Evolutionary conservation across 148 eudicot genomes (phyloP), one percentile per base, ranked within the genome.

Genomic region (Agrostemma githago): DNA sequence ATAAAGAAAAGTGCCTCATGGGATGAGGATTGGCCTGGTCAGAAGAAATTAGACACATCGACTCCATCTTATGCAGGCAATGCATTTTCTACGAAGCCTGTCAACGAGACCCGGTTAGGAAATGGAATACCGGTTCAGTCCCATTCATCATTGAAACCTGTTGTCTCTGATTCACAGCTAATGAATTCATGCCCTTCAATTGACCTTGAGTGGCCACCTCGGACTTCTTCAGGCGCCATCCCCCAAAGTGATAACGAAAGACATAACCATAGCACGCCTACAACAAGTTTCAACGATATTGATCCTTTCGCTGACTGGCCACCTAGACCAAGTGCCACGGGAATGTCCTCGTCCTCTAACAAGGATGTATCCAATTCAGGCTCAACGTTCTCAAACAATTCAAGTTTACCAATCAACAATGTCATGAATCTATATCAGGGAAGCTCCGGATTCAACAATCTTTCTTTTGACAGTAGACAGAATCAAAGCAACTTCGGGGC

Each of bases 261-360:
- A 51, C 82, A 79, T 71, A 85, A 72, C 74, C 84, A 78, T 17
- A 81, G 77, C 60, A 73, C 84, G 3, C 76, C 90, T 6, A 63
- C 80, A 73, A 37, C 86, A 65, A 74, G 78, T 74, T 78, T 93
- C 43, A 92, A 88, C 70, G 96, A 86, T 58, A 60, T 82, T 59
- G 98, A 93, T 79, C 98, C 98, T 62, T 93, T 93, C 80, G 92
- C 97, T 54, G 84, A 93, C 76, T 93, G 98, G 98, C 97, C 98
- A 46, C 94, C 94, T 60, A 80, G 89, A 44, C 79, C 82, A 71
- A 77, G 76, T 78, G 60, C 73, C 1, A 9, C 71, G 17, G 82
- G 81, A 60, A 66, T 81, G 21, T 72, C 88, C 5, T 42, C 79
- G 21, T 72, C 88, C 5, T 42, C 81, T 6, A 78, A 82, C 71